These are phyloP conservation scores for Paramecium sonneborni DNA, from an alignment of 73 alveolate species.

Conservation along the genomic window DNA sequence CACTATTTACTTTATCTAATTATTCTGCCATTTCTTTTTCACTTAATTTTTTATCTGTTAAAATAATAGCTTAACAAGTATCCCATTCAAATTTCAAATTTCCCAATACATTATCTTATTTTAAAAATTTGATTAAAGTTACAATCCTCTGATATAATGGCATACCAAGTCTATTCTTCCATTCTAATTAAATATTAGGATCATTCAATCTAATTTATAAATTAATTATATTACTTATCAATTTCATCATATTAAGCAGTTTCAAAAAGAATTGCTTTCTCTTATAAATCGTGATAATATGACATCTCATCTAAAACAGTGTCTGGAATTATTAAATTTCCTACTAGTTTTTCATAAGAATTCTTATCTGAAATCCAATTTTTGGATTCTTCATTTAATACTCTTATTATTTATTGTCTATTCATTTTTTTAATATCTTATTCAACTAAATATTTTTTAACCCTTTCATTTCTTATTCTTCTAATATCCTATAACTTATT, in stretches of 20 bases:
- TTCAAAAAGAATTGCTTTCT: slow-evolving; percentile 19
- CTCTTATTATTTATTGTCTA: background rate
- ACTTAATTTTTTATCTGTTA: background rate
- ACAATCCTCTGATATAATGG: slow-evolving; percentile 35
- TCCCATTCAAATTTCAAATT: slow-evolving; percentile 47
- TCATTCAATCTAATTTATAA: background rate
- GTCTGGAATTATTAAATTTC: slow-evolving; percentile 17
- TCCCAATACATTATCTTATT: background rate
- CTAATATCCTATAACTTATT: background rate
- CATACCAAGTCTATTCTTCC: slow-evolving; percentile 54
- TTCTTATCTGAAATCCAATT: background rate
- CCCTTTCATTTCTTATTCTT: slow-evolving; percentile 3
- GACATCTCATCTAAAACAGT: slow-evolving; percentile 16
- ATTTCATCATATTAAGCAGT: background rate
- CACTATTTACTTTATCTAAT: slow-evolving; percentile 10
- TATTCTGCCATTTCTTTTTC: slow-evolving; percentile 26
- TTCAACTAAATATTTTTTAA: slow-evolving; percentile 32
- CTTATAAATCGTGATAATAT: slow-evolving; percentile 20
- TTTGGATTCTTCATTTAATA: slow-evolving; percentile 43
- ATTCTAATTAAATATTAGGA: background rate
- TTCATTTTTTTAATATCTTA: slow-evolving; percentile 51
- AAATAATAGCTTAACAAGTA: slow-evolving; percentile 12
- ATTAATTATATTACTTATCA: background rate
- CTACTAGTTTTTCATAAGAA: background rate
- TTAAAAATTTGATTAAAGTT: background rate